These are phyloP conservation scores for Pisolithus albus DNA, from an alignment of 768 basidiomycete species.

Conservation along the genomic window DNA sequence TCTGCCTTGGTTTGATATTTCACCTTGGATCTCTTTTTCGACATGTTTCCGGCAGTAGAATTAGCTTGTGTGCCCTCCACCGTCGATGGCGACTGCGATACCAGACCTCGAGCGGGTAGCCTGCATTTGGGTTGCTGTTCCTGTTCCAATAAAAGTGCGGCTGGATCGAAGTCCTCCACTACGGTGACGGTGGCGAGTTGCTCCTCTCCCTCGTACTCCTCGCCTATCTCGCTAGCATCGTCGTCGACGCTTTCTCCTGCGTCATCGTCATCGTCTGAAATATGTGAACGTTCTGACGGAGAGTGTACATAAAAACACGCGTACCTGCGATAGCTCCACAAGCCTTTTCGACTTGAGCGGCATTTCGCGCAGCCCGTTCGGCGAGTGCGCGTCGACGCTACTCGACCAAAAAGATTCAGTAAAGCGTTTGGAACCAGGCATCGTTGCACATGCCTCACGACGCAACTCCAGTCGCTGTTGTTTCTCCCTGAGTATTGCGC, in stretches of 20 bases:
- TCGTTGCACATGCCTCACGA: constrained; percentile 54
- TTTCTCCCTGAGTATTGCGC: constrained; percentile 71
- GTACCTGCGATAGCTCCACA: constrained; percentile 49
- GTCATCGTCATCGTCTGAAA: constrained; percentile 30
- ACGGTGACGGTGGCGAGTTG: constrained; percentile 85
- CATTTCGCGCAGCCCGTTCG: constrained; percentile 74
- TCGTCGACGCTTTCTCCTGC: constrained; percentile 43
- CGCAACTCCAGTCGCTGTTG: constrained; percentile 67
- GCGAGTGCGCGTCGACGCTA: constrained; percentile 76
- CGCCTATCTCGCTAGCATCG: constrained; percentile 38
- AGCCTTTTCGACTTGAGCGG: constrained; percentile 67
- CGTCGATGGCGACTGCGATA: neutral
- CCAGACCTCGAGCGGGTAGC: neutral
- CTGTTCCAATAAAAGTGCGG: constrained; percentile 37
- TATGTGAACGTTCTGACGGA: constrained; percentile 11
- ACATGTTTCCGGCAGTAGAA: constrained; percentile 10
- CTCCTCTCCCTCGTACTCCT: constrained; percentile 80
- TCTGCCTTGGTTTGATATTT: constrained; percentile 69
- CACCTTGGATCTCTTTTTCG: constrained; percentile 28
- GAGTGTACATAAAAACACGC: constrained; percentile 4
- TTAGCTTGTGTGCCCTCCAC: constrained; percentile 12
- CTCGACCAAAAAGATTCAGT: constrained; percentile 6
- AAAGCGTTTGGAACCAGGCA: constrained; percentile 10
- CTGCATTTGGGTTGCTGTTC: constrained; percentile 15
- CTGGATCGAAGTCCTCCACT: constrained; percentile 85